Evolutionary conservation across 2,329 filamentous ascomycete species (phyloP).

Genomic region (Xylaria sp.): DNA sequence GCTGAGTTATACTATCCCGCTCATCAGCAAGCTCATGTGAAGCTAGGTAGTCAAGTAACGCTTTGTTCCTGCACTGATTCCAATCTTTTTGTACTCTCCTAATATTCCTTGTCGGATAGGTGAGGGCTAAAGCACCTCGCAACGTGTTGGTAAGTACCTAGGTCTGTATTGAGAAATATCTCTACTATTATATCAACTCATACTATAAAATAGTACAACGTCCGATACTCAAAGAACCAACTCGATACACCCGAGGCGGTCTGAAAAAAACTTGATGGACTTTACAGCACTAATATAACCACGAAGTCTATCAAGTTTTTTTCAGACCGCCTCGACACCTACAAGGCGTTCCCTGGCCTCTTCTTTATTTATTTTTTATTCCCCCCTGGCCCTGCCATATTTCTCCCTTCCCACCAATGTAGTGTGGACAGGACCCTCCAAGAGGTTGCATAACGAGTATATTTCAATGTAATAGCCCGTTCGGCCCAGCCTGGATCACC

Average conservation of each 20-base stretch:
- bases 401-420: not conserved
- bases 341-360: constrained; percentile 12
- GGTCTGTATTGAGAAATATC: not conserved
- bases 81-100: not conserved
- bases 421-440: constrained; percentile 3
- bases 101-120: not conserved
- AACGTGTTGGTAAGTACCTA: not conserved
- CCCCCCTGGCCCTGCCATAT: not conserved
- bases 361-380: not conserved
- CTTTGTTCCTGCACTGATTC: constrained; percentile 10
- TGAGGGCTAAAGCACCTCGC: not conserved
- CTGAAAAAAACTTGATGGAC: too few relatives aligned
- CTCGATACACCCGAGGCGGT: too few relatives aligned
- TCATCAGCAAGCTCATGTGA: not conserved
- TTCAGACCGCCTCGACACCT: too few relatives aligned
- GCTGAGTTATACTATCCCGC: too few relatives aligned
- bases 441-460: constrained; percentile 11
- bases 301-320: too few relatives aligned
- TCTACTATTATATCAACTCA: too few relatives aligned
- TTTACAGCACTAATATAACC: too few relatives aligned
- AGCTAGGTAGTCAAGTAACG: not conserved
- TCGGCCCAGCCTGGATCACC: constrained; percentile 1
- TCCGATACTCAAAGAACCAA: not conserved
- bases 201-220: not conserved
- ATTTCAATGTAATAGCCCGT: constrained; percentile 17